Evolutionary conservation across 106 monocot species (phyloP), one percentile per base, ranked within the genome.

Genomic region (Dioscorea alata): DNA sequence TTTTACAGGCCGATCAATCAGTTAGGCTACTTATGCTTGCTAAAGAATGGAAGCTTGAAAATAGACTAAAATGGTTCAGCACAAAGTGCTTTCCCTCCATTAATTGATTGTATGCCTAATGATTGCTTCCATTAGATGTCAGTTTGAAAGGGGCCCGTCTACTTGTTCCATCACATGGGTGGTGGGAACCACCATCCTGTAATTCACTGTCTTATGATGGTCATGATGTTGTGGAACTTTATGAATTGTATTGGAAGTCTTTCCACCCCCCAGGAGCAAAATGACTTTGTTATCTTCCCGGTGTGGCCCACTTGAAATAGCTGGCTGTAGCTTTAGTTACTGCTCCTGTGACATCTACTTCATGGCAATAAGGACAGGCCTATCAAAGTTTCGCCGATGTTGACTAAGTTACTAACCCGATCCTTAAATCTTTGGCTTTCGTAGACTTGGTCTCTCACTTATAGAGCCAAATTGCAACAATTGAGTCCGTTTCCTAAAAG

Each of bases 261-360:
- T 33, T 51, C 66, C 23, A 66, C 50, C 66, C n/a, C 22, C 22
- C 19, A 7, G 4, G 14, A 66, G 13, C 20, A 50, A 50, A 51
- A 23, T 50, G 48, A 22, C 66, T 50, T 66, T 66, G 19, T 49
- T 6, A 15, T 66, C 23, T 50, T 23, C 24, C 50, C 23, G 6
- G 9, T 66, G 50, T 50, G 49, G 5, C 66, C 66, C 66, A 66
- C 66, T n/a, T 23, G 66, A 35, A 42, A 42, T 66, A 50, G 66
- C 23, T 66, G 66, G 22, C 49, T 66, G 23, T 66, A 42, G 42
- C 42, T 42, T 42, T 42, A 42, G 42, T 42, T 42, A 42, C 42
- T 42, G 42, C 42, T 42, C 42, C 10, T 42, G 42, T 42, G 42
- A 42, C 42, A 42, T 3, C 42, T 8, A 42, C 42, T 42, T 42